Evolutionary conservation across 2,329 filamentous ascomycete species (phyloP).

Genomic region (Epicoccum nigrum): DNA sequence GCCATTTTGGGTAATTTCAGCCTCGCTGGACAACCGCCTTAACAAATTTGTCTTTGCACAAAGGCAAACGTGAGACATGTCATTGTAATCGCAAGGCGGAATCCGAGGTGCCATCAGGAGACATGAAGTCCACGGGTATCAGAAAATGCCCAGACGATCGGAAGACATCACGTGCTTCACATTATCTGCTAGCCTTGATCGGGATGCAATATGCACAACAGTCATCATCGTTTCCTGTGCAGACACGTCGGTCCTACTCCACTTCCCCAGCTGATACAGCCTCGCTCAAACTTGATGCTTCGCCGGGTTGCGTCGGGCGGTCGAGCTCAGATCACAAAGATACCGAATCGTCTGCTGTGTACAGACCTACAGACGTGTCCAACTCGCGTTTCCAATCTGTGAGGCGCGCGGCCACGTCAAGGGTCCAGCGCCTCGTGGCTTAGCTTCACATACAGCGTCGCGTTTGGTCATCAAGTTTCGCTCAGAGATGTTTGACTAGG

Average conservation of each 20-base stretch:
- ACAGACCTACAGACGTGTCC: conserved; percentile 13
- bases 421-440: not conserved
- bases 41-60: too few species aligned
- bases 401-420: conserved; percentile 8
- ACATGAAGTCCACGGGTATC: not conserved
- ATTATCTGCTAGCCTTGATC: not conserved
- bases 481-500: not conserved
- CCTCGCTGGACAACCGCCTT: not conserved
- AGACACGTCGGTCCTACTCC: not conserved
- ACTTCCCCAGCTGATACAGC: not conserved
- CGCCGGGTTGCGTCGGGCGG: conserved; percentile 1
- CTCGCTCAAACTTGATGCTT: not conserved
- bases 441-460: conserved; percentile 1
- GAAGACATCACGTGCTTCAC: not conserved
- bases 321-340: not conserved
- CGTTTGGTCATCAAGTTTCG: conserved; percentile 3
- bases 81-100: not conserved
- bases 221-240: not conserved
- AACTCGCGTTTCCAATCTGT: conserved; percentile 15
- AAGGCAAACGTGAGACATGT: not conserved
- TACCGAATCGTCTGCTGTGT: not conserved
- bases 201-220: not conserved
- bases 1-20: not conserved
- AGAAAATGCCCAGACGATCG: not conserved
- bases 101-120: not conserved